Percentiles rank a stretch among this genome's conserved stretches.
Evolutionary conservation across 495 filamentous ascomycete genomes (phyloP).

Genomic region (Staphylotrichum tortipilum): DNA sequence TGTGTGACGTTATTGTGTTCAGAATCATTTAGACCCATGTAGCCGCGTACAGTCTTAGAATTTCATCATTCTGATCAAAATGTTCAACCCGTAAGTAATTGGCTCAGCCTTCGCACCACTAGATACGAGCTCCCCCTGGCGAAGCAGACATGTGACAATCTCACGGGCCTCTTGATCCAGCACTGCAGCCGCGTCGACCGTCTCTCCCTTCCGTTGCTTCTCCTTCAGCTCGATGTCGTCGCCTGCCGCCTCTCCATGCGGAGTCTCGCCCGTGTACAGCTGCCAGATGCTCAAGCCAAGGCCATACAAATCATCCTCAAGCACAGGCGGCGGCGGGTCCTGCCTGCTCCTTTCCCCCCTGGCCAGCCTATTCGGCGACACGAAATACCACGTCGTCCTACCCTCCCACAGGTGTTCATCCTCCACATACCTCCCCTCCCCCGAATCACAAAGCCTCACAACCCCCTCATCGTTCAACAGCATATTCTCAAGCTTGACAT

Average conservation of each 20-base stretch:
- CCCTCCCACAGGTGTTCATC: background rate
- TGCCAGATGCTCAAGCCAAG: constrained; percentile 8
- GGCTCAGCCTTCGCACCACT: too few species aligned
- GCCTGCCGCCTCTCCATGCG: background rate
- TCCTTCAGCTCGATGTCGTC: background rate
- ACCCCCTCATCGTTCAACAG: background rate
- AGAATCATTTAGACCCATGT: too few species aligned
- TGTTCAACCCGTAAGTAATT: too few species aligned
- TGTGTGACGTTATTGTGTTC: too few species aligned
- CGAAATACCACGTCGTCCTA: background rate
- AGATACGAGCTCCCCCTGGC: constrained; percentile 7
- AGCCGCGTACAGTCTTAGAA: too few species aligned
- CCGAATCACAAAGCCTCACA: background rate
- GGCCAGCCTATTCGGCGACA: constrained; percentile 4
- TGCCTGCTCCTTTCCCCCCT: background rate
- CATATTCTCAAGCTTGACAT: constrained; percentile 5
- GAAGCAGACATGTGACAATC: constrained; percentile 2
- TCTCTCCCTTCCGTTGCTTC: constrained; percentile 3
- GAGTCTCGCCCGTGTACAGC: constrained; percentile 4
- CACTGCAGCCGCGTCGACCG: background rate
- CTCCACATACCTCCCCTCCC: constrained; percentile 1
- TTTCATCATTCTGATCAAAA: too few species aligned
- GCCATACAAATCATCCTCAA: constrained; percentile 5
- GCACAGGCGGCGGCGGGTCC: background rate
- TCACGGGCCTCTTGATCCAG: background rate